Percentiles rank a stretch among this genome's conserved stretches.
phyloP scores from a whole-genome alignment of 2,329 filamentous ascomycete species.

The Myriosclerotinia scirpicola region DNA sequence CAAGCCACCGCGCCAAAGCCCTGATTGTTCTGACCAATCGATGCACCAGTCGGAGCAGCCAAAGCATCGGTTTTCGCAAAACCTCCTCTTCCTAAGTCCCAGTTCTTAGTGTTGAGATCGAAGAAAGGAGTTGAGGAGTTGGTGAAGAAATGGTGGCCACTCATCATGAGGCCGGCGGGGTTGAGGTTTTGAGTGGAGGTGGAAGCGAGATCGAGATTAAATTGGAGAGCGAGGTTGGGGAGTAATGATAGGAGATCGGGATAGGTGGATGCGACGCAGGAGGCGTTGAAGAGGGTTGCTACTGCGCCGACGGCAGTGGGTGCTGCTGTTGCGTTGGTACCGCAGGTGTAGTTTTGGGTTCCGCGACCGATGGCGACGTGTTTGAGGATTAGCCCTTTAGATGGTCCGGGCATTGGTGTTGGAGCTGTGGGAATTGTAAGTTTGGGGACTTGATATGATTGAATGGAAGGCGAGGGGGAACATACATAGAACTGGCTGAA shows the following conservation, averaged over 20 bases:
- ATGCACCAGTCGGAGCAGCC: conserved; percentile 61
- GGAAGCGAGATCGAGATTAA: conserved; percentile 51
- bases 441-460: conserved; percentile 2
- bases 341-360: conserved; percentile 92
- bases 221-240: conserved; percentile 66
- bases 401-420: conserved; percentile 59
- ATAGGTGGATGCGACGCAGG: conserved; percentile 71
- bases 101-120: conserved; percentile 61
- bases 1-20: conserved; percentile 74
- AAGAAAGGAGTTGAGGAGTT: conserved; percentile 74
- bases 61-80: conserved; percentile 62
- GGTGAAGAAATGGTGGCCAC: conserved; percentile 81
- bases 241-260: conserved; percentile 65
- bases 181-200: conserved; percentile 38
- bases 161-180: conserved; percentile 62
- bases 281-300: conserved; percentile 84
- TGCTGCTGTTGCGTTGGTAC: conserved; percentile 56
- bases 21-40: conserved; percentile 54
- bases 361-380: conserved; percentile 86
- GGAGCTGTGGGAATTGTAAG: conserved; percentile 47
- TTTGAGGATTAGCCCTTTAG: conserved; percentile 61
- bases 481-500: conserved; percentile 51
- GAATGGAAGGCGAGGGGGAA: conserved; percentile 39
- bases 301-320: conserved; percentile 72
- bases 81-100: conserved; percentile 59